These are phyloP conservation scores for Botryotinia calthae DNA, from an alignment of 2,329 filamentous ascomycete genomes.

Conservation along the genomic window DNA sequence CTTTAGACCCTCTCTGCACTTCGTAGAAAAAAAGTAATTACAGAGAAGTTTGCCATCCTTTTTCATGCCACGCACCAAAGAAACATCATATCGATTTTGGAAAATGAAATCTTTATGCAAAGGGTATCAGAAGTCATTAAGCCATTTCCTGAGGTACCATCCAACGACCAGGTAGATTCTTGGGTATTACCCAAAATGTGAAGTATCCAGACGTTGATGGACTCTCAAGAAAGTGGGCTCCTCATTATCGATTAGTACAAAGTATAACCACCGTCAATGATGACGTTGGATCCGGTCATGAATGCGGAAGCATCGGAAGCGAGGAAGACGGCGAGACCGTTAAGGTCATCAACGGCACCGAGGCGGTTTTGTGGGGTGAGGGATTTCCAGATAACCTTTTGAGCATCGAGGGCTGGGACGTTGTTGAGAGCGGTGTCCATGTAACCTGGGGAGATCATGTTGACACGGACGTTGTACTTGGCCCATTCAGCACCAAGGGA, in stretches of 20 bases:
- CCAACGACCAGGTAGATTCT: background rate
- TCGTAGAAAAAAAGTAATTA: slow-evolving; percentile 7
- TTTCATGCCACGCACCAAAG: slow-evolving; percentile 5
- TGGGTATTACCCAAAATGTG: slow-evolving; percentile 1
- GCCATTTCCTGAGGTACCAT: slow-evolving; percentile 1
- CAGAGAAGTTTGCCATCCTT: slow-evolving; percentile 1
- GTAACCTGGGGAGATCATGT: slow-evolving; percentile 78
- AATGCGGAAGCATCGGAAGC: slow-evolving; percentile 70
- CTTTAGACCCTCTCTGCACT: background rate
- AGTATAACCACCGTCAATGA: slow-evolving; percentile 39
- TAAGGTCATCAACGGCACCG: slow-evolving; percentile 71
- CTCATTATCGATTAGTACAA: slow-evolving; percentile 35
- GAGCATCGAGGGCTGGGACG: slow-evolving; percentile 71
- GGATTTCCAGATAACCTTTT: slow-evolving; percentile 78
- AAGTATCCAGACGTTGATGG: slow-evolving; percentile 13
- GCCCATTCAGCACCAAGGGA: slow-evolving; percentile 83
- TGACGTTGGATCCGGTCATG: slow-evolving; percentile 71
- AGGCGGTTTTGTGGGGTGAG: slow-evolving; percentile 72
- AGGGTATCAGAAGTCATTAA: slow-evolving; percentile 3
- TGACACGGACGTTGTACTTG: slow-evolving; percentile 75
- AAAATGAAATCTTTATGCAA: slow-evolving; percentile 15
- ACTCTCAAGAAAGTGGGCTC: slow-evolving; percentile 14
- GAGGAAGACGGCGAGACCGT: slow-evolving; percentile 73
- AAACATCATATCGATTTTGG: slow-evolving; percentile 7
- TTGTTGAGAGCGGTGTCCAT: slow-evolving; percentile 83